Base-by-base conservation (phyloP, 768 basidiomycete species). In the Tricholoma saponaceum region DNA sequence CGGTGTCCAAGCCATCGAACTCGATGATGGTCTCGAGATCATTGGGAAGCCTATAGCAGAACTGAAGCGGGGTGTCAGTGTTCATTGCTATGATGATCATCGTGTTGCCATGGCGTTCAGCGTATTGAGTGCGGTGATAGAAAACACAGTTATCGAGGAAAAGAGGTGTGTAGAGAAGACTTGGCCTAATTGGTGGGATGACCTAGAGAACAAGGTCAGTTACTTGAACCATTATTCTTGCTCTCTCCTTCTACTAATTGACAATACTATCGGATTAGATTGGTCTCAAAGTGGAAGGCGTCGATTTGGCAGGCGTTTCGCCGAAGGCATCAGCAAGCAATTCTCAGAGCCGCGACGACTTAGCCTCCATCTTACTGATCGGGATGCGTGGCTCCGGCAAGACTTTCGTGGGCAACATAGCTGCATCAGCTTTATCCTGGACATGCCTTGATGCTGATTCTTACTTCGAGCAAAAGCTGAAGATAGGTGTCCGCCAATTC, bases 121-220 rank as follows among this genome's bases (percentile, higher is more conserved):
- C 60, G 94, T 98, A 30, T 76, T 98, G 39, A 86, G 87, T 18
- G 80, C 87, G 4, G 81, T 92, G 3, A 73, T 93, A 39, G 73
- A 79, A 32, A 83, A 81, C n/a, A 90, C 91, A 2, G 75, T 92
- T 61, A 79, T 98, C 26, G 95, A 98, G 67, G 96, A 98, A 76
- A 96, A 96, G 73, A 80, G 95, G 54, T 98, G 97, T 67, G 97
- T 99, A 30, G 96, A 96, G 74, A 99, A 99, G 82, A 99, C 96
- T 0, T 99, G 96, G 96, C 97, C 97, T 0, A 95, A 95, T 69
- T 99, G 95, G 93, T 99, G 96, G 95, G 97, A 98, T 68, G 97
- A 98, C 71, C 79, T 99, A 23, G 84, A 92, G 69, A 95, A 92
- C 76, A 97, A 97, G 84, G 92, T 91, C 52, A 2, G 76, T 16